Evolutionary conservation across 2,329 filamentous ascomycete genomes (phyloP).

Genomic region (Fusarium illudens): DNA sequence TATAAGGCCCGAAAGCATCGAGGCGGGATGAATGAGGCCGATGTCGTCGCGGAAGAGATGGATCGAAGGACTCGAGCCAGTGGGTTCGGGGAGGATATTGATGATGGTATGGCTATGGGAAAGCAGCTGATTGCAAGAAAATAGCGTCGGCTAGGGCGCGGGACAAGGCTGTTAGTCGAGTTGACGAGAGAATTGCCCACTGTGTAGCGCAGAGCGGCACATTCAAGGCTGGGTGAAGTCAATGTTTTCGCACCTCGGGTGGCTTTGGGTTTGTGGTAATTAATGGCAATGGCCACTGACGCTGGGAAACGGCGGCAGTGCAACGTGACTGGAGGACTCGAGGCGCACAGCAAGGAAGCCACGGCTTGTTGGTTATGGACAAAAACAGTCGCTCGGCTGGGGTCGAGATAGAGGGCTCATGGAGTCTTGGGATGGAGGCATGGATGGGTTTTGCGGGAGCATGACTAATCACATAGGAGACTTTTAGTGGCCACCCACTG

Average conservation of each 20-base stretch:
- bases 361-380: slow-evolving; percentile 34
- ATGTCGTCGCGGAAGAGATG: slow-evolving; percentile 24
- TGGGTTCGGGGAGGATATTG: slow-evolving; percentile 16
- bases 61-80: slow-evolving; percentile 21
- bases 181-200: slow-evolving; percentile 30
- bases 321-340: slow-evolving; percentile 20
- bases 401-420: slow-evolving; percentile 40
- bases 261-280: slow-evolving; percentile 17
- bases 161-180: slow-evolving; percentile 31
- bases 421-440: slow-evolving; percentile 39
- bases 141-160: slow-evolving; percentile 22
- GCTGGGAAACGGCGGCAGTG: slow-evolving; percentile 24
- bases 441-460: slow-evolving; percentile 39
- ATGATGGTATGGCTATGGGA: background rate
- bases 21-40: slow-evolving; percentile 24
- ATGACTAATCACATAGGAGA: slow-evolving; percentile 17
- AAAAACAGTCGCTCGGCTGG: slow-evolving; percentile 32
- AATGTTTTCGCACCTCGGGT: slow-evolving; percentile 31
- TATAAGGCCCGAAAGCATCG: slow-evolving; percentile 33
- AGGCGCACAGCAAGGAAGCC: slow-evolving; percentile 32
- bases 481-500: slow-evolving; percentile 24
- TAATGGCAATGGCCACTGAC: slow-evolving; percentile 28
- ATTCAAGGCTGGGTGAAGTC: slow-evolving; percentile 21
- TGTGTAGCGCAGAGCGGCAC: slow-evolving; percentile 25
- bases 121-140: slow-evolving; percentile 10